Evolutionary conservation across 176 grass and related monocot species (phyloP).

Genomic region (Musa beccarii): DNA sequence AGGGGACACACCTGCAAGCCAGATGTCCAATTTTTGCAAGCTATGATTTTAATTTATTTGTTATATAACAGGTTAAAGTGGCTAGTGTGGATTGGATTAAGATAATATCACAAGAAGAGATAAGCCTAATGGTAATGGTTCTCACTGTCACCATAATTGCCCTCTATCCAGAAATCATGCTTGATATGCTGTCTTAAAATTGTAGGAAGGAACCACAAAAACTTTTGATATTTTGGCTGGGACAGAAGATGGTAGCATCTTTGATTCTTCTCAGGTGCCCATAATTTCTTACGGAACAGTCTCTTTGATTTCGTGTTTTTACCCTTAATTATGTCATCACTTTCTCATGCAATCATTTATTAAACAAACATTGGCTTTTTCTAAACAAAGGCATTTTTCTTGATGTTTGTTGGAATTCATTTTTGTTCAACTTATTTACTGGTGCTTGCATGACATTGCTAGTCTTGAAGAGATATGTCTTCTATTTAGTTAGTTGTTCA

Average conservation of each 20-base stretch:
- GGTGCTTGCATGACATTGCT: too few species aligned
- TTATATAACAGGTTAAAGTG: slow-evolving; percentile 47
- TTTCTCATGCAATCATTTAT: not conserved
- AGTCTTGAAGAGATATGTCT: not conserved
- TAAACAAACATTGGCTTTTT: not conserved
- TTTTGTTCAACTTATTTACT: too few species aligned
- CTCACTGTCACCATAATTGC: slow-evolving; percentile 16
- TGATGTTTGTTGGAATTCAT: not conserved
- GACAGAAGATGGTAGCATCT: slow-evolving; percentile 68
- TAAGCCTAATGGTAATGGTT: slow-evolving; percentile 69
- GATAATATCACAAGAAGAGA: slow-evolving; percentile 66
- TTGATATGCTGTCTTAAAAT: slow-evolving; percentile 17
- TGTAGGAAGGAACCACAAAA: slow-evolving; percentile 71
- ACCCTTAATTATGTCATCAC: not conserved
- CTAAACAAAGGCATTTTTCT: not conserved
- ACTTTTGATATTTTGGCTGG: slow-evolving; percentile 75
- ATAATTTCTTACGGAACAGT: not conserved
- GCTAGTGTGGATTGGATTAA: slow-evolving; percentile 91
- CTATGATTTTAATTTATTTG: not conserved
- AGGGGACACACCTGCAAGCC: too few species aligned
- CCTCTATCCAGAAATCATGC: slow-evolving; percentile 16
- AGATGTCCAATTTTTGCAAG: not conserved
- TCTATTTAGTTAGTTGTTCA: not conserved
- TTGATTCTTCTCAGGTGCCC: slow-evolving; percentile 73
- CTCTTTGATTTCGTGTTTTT: slow-evolving; percentile 7